Evolutionary conservation across 345 rosid species (phyloP).

Genomic region (Sisymbrium altissimum): DNA sequence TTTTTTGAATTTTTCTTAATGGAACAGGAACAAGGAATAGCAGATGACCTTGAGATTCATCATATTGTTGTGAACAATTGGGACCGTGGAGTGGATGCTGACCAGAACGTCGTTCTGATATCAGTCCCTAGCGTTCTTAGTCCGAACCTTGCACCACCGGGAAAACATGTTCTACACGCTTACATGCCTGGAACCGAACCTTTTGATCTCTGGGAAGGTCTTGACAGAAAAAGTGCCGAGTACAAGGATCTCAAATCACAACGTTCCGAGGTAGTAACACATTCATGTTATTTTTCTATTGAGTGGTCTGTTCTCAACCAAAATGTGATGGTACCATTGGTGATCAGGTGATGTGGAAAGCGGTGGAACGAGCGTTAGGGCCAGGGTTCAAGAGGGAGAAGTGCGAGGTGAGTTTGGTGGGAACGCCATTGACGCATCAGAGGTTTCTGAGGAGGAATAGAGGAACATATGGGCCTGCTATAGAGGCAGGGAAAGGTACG

Average conservation of each 20-base stretch:
- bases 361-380: slow-evolving; percentile 80
- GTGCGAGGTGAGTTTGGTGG: slow-evolving; percentile 78
- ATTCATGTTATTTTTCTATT: not conserved
- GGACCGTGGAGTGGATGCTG: slow-evolving; percentile 87
- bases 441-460: slow-evolving; percentile 76
- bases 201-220: slow-evolving; percentile 74
- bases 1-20: not conserved
- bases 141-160: slow-evolving; percentile 78
- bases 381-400: slow-evolving; percentile 69
- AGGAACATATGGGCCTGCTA: slow-evolving; percentile 89
- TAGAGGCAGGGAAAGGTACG: slow-evolving; percentile 70
- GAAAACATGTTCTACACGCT: slow-evolving; percentile 82
- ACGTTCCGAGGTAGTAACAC: slow-evolving; percentile 84
- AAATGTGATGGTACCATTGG: not conserved
- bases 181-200: slow-evolving; percentile 92
- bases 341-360: slow-evolving; percentile 81
- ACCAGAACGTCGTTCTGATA: slow-evolving; percentile 85
- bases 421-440: slow-evolving; percentile 81
- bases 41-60: slow-evolving; percentile 80
- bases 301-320: not conserved
- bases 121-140: slow-evolving; percentile 80
- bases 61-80: slow-evolving; percentile 91
- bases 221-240: slow-evolving; percentile 63
- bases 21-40: slow-evolving; percentile 50
- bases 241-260: slow-evolving; percentile 77